phyloP scores from a whole-genome alignment of 1,284 basidiomycete genomes.

The Ustanciosporium gigantosporum region DNA sequence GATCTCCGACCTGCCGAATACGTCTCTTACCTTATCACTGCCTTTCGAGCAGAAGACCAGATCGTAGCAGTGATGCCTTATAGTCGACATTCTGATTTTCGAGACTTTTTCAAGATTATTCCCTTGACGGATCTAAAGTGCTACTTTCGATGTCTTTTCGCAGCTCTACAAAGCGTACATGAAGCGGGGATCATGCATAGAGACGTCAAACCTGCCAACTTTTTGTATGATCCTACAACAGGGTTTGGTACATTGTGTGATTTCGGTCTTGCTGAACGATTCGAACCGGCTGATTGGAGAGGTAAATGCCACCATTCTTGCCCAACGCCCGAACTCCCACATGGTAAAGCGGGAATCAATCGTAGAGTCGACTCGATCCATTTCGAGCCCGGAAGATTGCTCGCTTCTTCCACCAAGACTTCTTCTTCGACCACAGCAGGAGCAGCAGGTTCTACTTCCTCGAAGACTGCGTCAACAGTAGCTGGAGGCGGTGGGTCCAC shows the following conservation, averaged over 20 bases:
- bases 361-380: slow-evolving; percentile 42
- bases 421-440: slow-evolving; percentile 5
- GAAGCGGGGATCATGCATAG: slow-evolving; percentile 88
- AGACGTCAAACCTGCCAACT: slow-evolving; percentile 98
- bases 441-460: slow-evolving; percentile 19
- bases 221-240: slow-evolving; percentile 85
- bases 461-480: not conserved
- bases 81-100: slow-evolving; percentile 87
- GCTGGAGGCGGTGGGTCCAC: slow-evolving; percentile 62
- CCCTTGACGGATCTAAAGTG: slow-evolving; percentile 76
- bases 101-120: slow-evolving; percentile 77
- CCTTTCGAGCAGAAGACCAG: slow-evolving; percentile 88
- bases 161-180: slow-evolving; percentile 86
- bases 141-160: slow-evolving; percentile 90
- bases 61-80: slow-evolving; percentile 94
- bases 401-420: slow-evolving; percentile 10
- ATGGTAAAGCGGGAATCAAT: slow-evolving; percentile 52
- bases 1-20: slow-evolving; percentile 64
- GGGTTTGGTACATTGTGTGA: slow-evolving; percentile 88
- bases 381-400: slow-evolving; percentile 49
- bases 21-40: slow-evolving; percentile 79
- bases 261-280: slow-evolving; percentile 73
- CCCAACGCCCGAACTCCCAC: slow-evolving; percentile 44
- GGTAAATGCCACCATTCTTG: slow-evolving; percentile 58
- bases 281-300: slow-evolving; percentile 54